These are phyloP conservation scores for Mycogone perniciosa DNA, from an alignment of 2,329 filamentous ascomycete genomes.

Conservation along the genomic window DNA sequence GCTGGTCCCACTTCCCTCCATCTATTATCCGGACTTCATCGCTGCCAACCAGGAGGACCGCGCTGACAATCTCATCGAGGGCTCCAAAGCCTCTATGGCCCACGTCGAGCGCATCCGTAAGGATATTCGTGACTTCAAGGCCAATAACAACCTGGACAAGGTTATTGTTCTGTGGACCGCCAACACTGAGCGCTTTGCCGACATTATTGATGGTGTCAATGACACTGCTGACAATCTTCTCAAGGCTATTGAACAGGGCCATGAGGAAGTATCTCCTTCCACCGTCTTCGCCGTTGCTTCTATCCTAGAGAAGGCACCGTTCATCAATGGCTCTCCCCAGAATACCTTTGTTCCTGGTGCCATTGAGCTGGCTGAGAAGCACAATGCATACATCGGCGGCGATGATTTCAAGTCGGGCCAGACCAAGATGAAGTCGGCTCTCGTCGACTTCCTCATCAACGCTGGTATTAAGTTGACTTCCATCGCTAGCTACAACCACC, in stretches of 20 bases:
- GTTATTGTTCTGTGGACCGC: constrained; percentile 98
- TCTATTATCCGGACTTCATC: constrained; percentile 99
- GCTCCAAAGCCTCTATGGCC: constrained; percentile 73
- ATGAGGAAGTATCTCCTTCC: constrained; percentile 88
- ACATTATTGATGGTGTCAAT: constrained; percentile 82
- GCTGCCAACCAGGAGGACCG: constrained; percentile 96
- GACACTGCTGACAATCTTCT: constrained; percentile 94
- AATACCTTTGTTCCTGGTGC: constrained; percentile 97
- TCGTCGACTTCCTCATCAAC: constrained; percentile 97
- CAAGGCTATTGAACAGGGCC: constrained; percentile 76
- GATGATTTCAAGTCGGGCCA: constrained; percentile 99
- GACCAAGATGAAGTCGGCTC: constrained; percentile 99
- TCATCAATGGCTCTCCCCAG: constrained; percentile 98
- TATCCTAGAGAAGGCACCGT: constrained; percentile 82
- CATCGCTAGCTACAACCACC: constrained; percentile 98
- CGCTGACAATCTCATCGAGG: constrained; percentile 82
- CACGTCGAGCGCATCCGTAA: constrained; percentile 91
- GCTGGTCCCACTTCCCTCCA: constrained; percentile 84
- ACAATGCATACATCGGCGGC: constrained; percentile 86
- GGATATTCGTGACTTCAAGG: constrained; percentile 94
- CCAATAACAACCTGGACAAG: constrained; percentile 78
- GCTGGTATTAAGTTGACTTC: constrained; percentile 98
- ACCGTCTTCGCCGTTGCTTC: constrained; percentile 93
- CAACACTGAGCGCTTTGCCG: constrained; percentile 95
- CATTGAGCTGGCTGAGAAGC: constrained; percentile 79